Conservation (phyloP, 2,329 filamentous ascomycete species). For the Alternaria brassicae region DNA sequence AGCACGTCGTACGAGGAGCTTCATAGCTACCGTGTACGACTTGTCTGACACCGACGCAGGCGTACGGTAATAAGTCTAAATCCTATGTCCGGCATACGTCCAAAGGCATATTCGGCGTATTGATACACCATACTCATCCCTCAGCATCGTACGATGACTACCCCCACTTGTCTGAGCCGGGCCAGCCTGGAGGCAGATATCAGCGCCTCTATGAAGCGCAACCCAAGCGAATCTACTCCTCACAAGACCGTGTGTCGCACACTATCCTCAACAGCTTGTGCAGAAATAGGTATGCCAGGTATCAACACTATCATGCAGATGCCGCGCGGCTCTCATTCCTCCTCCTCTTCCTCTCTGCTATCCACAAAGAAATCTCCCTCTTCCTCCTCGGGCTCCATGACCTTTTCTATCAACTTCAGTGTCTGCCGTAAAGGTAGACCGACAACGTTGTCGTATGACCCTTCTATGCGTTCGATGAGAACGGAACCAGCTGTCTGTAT, state of each 20-base stretch:
- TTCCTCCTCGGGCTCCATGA: slow-evolving; percentile 72
- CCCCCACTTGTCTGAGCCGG: not conserved
- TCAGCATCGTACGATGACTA: not conserved
- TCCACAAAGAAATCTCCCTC: slow-evolving; percentile 40
- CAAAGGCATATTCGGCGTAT: not conserved
- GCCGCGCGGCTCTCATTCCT: not conserved
- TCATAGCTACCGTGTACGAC: not conserved
- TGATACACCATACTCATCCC: not conserved
- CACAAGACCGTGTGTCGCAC: not conserved
- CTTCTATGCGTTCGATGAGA: slow-evolving; percentile 87
- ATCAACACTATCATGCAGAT: not conserved
- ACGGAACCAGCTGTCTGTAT: slow-evolving; percentile 88
- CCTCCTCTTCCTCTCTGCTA: slow-evolving; percentile 19
- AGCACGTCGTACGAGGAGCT: not conserved
- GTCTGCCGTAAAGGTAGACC: slow-evolving; percentile 83
- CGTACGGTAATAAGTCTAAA: not conserved
- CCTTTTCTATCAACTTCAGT: slow-evolving; percentile 84
- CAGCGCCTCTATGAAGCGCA: not conserved
- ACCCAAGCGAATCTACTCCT: not conserved
- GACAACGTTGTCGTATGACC: slow-evolving; percentile 91
- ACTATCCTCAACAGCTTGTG: not conserved
- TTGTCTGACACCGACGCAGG: not conserved
- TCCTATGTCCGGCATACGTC: not conserved
- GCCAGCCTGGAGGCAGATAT: not conserved
- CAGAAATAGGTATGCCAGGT: not conserved